Conservation (phyloP, 2,329 filamentous ascomycete species). For the Simplicillium sp. region DNA sequence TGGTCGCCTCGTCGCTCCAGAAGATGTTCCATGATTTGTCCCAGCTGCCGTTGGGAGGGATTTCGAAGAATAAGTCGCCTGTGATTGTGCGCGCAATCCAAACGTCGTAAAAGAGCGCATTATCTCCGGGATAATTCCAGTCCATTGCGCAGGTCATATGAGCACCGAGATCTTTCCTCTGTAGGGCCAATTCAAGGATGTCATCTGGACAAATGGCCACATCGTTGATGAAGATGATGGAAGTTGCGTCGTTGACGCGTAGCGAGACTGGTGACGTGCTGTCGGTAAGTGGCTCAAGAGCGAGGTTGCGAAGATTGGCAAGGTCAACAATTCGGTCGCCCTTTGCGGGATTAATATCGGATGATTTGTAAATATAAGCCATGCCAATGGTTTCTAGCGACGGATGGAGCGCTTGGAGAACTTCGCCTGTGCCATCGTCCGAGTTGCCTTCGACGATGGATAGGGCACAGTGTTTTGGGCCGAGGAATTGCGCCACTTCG, state of each 20-base stretch:
- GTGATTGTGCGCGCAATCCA: conserved; percentile 43
- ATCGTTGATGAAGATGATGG: conserved; percentile 44
- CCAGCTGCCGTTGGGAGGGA: conserved; percentile 40
- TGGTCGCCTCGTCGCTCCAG: conserved; percentile 33
- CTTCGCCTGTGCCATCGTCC: conserved; percentile 40
- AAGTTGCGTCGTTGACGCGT: conserved; percentile 14
- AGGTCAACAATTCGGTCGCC: conserved; percentile 36
- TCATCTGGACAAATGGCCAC: conserved; percentile 44
- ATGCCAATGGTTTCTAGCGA: conserved; percentile 27
- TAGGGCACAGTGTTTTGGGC: conserved; percentile 37
- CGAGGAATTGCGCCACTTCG: conserved; percentile 38
- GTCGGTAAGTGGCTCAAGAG: conserved; percentile 34
- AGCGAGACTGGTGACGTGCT: conserved; percentile 12
- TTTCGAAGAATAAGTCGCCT: conserved; percentile 46
- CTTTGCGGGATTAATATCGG: conserved; percentile 30
- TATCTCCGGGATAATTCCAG: conserved; percentile 35
- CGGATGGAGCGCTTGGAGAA: conserved; percentile 30
- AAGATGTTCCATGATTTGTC: conserved; percentile 40
- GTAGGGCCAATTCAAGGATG: conserved; percentile 45
- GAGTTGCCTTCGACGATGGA: conserved; percentile 49
- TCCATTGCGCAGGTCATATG: conserved; percentile 52
- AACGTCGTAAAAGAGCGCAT: conserved; percentile 46
- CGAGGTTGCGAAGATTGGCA: conserved; percentile 41
- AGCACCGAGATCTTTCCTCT: conserved; percentile 33
- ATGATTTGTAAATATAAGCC: conserved; percentile 31